phyloP scores from a whole-genome alignment of 2,329 filamentous ascomycete species.

The Aspergillus persii region DNA sequence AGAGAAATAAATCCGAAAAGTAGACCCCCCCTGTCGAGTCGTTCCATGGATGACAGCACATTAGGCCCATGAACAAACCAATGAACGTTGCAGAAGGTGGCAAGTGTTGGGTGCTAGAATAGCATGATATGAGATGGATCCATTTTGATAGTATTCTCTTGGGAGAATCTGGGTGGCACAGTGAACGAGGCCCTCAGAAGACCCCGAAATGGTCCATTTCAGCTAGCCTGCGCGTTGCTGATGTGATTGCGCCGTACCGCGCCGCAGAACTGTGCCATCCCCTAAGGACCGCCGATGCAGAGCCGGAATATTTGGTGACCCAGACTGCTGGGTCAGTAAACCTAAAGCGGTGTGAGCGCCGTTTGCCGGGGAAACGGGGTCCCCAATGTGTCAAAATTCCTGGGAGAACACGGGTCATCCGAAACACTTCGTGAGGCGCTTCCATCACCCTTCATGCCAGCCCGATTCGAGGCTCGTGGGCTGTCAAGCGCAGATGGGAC shows the following conservation, averaged over 20 bases:
- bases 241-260: conserved; percentile 4
- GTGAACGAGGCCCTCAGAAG: background rate
- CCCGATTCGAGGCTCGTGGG: background rate
- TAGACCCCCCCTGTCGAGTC: background rate
- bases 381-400: background rate
- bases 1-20: background rate
- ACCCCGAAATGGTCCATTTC: background rate
- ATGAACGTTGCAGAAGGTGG: background rate
- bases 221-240: conserved; percentile 1
- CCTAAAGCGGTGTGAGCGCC: conserved; percentile 14
- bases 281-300: background rate
- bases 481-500: background rate
- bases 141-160: background rate
- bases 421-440: background rate
- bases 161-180: background rate
- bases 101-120: conserved; percentile 8
- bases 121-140: background rate
- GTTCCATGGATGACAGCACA: background rate
- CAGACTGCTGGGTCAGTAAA: conserved; percentile 15
- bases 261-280: conserved; percentile 13
- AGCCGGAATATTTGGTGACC: conserved; percentile 7
- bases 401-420: background rate
- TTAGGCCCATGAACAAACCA: background rate
- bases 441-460: background rate
- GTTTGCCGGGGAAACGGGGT: background rate